Percentiles rank a stretch among this genome's conserved stretches.
Evolutionary conservation across 768 basidiomycete genomes (phyloP).

Genomic region (Calocybe indica): DNA sequence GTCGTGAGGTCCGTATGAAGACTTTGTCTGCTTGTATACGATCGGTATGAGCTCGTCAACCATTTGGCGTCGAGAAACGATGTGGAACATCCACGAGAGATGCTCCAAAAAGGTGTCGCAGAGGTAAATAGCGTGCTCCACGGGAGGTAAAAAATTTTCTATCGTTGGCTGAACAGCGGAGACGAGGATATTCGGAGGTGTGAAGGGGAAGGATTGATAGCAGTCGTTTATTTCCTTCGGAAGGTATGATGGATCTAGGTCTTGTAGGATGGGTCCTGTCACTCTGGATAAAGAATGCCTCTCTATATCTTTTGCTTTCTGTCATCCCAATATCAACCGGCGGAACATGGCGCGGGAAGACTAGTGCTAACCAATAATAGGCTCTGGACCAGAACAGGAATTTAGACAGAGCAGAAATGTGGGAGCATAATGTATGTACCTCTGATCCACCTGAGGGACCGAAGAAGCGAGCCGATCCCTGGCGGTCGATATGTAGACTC

Average conservation of each 20-base stretch:
- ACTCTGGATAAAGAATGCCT: constrained; percentile 2
- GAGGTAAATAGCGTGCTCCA: constrained; percentile 33
- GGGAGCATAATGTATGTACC: constrained; percentile 23
- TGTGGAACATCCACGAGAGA: constrained; percentile 45
- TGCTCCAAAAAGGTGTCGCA: constrained; percentile 44
- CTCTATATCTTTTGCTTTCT: constrained; percentile 22
- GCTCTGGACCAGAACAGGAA: constrained; percentile 23
- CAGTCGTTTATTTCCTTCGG: constrained; percentile 37
- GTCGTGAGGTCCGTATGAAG: constrained; percentile 42
- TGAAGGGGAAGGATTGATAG: constrained; percentile 39
- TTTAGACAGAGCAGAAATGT: background rate
- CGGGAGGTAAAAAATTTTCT: constrained; percentile 38
- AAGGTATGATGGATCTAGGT: constrained; percentile 39
- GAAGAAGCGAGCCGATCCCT: constrained; percentile 36
- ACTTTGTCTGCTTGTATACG: constrained; percentile 33
- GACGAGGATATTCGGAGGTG: constrained; percentile 28
- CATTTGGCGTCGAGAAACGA: constrained; percentile 39
- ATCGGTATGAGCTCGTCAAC: constrained; percentile 39
- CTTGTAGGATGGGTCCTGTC: constrained; percentile 20
- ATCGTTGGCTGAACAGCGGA: constrained; percentile 32
- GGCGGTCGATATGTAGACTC: constrained; percentile 37
- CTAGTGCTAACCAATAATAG: constrained; percentile 31
- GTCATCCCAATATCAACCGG: background rate
- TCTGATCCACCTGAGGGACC: constrained; percentile 45
- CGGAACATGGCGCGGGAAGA: constrained; percentile 1